Percentiles rank a stretch among this genome's conserved stretches.
Conservation (phyloP, 2,329 filamentous ascomycete species). For the Chaetomium strumarium region DNA sequence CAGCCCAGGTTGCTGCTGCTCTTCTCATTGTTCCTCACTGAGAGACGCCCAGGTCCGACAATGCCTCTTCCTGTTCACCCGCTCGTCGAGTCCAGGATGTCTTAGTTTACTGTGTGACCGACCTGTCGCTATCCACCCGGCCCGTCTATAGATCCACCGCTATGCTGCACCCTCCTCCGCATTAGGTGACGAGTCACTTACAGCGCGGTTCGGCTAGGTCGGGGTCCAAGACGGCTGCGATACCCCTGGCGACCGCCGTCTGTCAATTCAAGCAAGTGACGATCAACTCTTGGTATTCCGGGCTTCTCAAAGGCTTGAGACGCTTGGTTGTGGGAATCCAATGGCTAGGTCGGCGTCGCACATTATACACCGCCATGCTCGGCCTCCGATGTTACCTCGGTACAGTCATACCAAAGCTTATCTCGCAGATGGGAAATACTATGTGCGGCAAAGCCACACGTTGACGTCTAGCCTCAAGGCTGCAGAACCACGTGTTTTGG, state of each 20-base stretch:
- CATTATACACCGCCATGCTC: neutral
- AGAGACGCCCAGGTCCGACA: too few species aligned
- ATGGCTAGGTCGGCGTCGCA: neutral
- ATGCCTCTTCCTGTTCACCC: too few species aligned
- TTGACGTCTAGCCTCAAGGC: too few species aligned
- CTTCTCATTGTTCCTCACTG: too few species aligned
- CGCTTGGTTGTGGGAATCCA: conserved; percentile 11
- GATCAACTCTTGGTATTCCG: conserved; percentile 8
- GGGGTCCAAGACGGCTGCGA: neutral
- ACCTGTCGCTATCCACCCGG: too few species aligned
- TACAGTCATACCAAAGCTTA: too few species aligned
- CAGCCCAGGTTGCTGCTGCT: too few species aligned
- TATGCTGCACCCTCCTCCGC: neutral
- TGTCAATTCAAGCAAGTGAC: conserved; percentile 1
- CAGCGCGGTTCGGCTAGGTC: neutral
- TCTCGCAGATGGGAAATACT: too few species aligned
- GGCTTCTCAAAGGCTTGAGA: conserved; percentile 3
- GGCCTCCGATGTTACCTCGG: neutral
- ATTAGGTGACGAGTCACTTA: neutral
- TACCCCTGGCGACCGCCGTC: conserved; percentile 1
- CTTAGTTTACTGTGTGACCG: too few species aligned
- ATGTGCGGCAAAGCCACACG: too few species aligned
- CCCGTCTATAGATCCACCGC: neutral
- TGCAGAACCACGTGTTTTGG: neutral
- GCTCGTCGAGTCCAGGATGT: neutral